Base-by-base conservation (phyloP, 345 rosid species). In the Murraya paniculata region DNA sequence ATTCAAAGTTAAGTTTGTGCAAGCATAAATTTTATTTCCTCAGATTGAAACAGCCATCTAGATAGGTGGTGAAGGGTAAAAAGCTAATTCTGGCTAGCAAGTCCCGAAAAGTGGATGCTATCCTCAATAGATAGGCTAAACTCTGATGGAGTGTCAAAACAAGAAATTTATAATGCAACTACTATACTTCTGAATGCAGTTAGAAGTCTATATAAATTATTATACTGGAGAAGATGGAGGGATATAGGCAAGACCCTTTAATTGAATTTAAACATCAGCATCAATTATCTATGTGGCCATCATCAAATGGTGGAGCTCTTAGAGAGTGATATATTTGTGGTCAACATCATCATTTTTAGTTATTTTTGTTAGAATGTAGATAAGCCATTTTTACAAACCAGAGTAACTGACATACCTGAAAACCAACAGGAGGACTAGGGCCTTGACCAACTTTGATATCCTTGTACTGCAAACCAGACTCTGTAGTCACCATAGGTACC, bases 401-500 rank as follows among this genome's bases (percentile, higher is more conserved):
- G 53, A 64, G 65, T 33, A 30, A 64, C 68, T 41, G 55, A 74
- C 79, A 59, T 57, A 94, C 99, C 96, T 93, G 98, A 83, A 81
- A 93, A 76, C 99, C 99, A 86, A 91, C 81, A 0, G 97, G 98
- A 13, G 99, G 99, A 81, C 80, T 90, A 30, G 98, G 98, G 78
- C 98, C 97, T 58, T 22, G 45, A 64, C 98, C 99, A 59, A 92
- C 91, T 90, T 87, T 90, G 31, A 96, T 96, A 82, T 94, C 99
- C 83, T 92, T 96, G 84, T 89, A 94, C 64, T 94, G 94, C 83
- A 96, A 85, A 13, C 99, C 97, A 36, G 98, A 89, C 48, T 88
- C 97, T 31, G 99, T 94, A 16, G 95, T 94, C 74, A 92, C 94
- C 94, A 90, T 84, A 28, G 97, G 92, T 64, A 88, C 97, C 99